These are phyloP conservation scores for Phytophthora cryptogea DNA, from an alignment of 352 stramenopile species.

Conservation along the genomic window DNA sequence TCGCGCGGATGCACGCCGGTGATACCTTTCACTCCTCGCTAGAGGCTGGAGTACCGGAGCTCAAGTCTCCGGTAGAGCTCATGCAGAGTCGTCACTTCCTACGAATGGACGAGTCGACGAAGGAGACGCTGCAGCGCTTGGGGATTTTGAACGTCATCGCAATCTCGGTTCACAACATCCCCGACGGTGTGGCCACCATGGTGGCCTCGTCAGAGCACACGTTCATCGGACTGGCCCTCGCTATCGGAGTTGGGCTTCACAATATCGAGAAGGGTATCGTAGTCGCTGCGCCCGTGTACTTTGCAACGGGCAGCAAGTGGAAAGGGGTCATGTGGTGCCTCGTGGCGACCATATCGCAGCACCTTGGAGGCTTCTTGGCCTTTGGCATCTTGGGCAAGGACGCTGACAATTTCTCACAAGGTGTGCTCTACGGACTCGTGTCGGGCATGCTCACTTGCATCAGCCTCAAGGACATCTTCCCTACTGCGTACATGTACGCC, in stretches of 20 bases:
- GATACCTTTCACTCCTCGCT: slow-evolving; percentile 26
- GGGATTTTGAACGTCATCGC: slow-evolving; percentile 91
- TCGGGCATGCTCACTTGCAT: slow-evolving; percentile 96
- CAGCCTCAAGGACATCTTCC: slow-evolving; percentile 89
- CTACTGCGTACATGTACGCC: slow-evolving; percentile 90
- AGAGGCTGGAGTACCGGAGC: slow-evolving; percentile 19
- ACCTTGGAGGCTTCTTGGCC: slow-evolving; percentile 86
- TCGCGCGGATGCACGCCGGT: slow-evolving; percentile 20
- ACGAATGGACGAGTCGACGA: slow-evolving; percentile 41
- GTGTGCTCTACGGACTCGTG: slow-evolving; percentile 90
- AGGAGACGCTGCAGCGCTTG: slow-evolving; percentile 74
- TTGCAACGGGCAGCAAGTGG: slow-evolving; percentile 92
- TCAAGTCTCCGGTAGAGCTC: slow-evolving; percentile 30
- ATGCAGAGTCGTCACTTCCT: slow-evolving; percentile 25
- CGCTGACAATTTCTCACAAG: slow-evolving; percentile 59
- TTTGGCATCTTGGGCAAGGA: slow-evolving; percentile 69
- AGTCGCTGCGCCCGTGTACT: slow-evolving; percentile 95
- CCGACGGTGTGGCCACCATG: slow-evolving; percentile 95
- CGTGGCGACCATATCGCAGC: slow-evolving; percentile 83
- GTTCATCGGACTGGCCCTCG: slow-evolving; percentile 86
- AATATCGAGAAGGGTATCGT: slow-evolving; percentile 96
- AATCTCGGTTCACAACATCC: slow-evolving; percentile 96
- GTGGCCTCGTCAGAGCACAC: slow-evolving; percentile 89
- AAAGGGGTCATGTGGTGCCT: slow-evolving; percentile 93
- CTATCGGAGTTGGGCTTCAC: slow-evolving; percentile 94